phyloP scores from a whole-genome alignment of 2,329 filamentous ascomycete species.

The Rugonectria rugulosa region DNA sequence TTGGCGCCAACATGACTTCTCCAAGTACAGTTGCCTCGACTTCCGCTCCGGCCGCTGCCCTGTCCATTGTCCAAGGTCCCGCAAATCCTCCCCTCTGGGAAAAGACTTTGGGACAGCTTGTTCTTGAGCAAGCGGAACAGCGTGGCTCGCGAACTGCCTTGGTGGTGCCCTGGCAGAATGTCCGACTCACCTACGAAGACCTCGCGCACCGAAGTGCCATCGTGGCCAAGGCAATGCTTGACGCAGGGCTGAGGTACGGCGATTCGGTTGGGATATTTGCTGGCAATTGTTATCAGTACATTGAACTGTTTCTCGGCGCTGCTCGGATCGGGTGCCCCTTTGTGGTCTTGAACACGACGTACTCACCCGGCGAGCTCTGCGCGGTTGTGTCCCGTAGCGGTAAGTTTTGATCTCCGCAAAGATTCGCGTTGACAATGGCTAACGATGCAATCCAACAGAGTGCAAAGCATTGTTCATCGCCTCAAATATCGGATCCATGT shows the following conservation, averaged over 20 bases:
- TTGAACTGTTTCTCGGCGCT: slow-evolving; percentile 25
- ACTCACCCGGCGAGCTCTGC: slow-evolving; percentile 13
- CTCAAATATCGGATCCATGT: slow-evolving; percentile 7
- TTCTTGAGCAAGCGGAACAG: slow-evolving; percentile 20
- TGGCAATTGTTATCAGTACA: slow-evolving; percentile 26
- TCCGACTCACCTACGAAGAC: slow-evolving; percentile 12
- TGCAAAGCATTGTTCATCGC: slow-evolving; percentile 16
- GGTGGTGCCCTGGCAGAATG: slow-evolving; percentile 21
- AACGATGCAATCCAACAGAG: too few species aligned
- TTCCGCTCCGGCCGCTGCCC: too few species aligned
- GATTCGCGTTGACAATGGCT: too few species aligned
- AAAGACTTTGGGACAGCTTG: slow-evolving; percentile 5
- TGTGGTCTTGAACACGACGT: slow-evolving; percentile 28
- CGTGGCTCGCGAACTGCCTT: too few species aligned
- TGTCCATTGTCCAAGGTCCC: slow-evolving; percentile 5
- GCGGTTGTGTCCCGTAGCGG: slow-evolving; percentile 9
- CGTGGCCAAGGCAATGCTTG: slow-evolving; percentile 24
- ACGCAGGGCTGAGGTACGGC: slow-evolving; percentile 13
- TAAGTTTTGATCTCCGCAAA: slow-evolving; percentile 8
- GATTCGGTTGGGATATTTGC: slow-evolving; percentile 25
- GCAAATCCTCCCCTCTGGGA: slow-evolving; percentile 4
- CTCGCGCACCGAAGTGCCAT: slow-evolving; percentile 17
- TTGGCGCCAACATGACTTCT: too few species aligned
- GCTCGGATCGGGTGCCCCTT: slow-evolving; percentile 22
- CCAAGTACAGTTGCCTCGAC: too few species aligned